Evolutionary conservation across 768 basidiomycete genomes (phyloP).

Genomic region (Chiua virens): DNA sequence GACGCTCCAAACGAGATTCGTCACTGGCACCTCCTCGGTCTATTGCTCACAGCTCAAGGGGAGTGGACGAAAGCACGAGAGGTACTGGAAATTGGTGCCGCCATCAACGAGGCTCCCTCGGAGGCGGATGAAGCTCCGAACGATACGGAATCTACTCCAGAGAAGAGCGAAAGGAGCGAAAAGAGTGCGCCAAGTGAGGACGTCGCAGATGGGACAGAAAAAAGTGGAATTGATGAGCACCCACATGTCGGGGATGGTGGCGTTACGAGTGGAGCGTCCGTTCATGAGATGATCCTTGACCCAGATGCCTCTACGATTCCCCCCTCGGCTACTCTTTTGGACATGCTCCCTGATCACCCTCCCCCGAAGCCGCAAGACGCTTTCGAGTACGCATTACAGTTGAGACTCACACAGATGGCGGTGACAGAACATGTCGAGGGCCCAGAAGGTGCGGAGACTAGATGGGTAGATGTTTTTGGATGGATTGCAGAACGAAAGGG

Average conservation of each 20-base stretch:
- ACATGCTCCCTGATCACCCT: constrained; percentile 48
- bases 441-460: constrained; percentile 74
- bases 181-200: not conserved
- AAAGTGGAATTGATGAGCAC: not conserved
- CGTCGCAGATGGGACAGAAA: constrained; percentile 8
- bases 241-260: not conserved
- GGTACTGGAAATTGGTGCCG: constrained; percentile 77
- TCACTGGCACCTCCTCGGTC: constrained; percentile 89
- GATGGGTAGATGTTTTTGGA: constrained; percentile 81
- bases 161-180: constrained; percentile 12
- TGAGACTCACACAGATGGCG: constrained; percentile 83
- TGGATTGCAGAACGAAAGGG: constrained; percentile 75
- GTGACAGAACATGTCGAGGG: constrained; percentile 84
- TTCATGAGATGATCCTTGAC: constrained; percentile 31
- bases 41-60: constrained; percentile 75
- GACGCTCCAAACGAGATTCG: constrained; percentile 59
- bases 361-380: constrained; percentile 51
- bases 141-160: constrained; percentile 17
- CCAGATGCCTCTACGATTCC: constrained; percentile 36
- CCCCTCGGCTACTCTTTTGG: constrained; percentile 42
- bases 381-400: constrained; percentile 78
- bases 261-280: constrained; percentile 1
- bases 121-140: constrained; percentile 35
- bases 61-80: constrained; percentile 78
- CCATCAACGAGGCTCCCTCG: constrained; percentile 45